Evolutionary conservation across 805 yeast species (phyloP).

Genomic region (Candida odintsovae): DNA sequence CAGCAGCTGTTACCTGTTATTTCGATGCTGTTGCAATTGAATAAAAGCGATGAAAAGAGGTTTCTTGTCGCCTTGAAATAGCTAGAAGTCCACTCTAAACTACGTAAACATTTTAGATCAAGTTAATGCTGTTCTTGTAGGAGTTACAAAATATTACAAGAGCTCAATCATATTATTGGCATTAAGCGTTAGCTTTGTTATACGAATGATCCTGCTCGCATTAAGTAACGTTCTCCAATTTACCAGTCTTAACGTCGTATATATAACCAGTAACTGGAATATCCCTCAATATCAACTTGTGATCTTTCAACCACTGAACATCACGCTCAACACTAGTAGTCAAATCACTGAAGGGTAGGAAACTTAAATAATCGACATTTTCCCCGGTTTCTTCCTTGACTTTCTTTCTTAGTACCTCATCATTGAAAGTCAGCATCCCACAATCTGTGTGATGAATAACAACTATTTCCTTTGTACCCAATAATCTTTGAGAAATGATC

Average conservation of each 20-base stretch:
- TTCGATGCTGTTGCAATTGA: conserved; percentile 64
- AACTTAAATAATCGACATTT: conserved; percentile 13
- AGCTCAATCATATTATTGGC: no score
- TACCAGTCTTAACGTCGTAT: conserved; percentile 33
- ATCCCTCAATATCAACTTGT: conserved; percentile 27
- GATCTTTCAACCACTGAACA: conserved; percentile 25
- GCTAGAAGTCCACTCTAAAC: not conserved
- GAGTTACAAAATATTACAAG: no score
- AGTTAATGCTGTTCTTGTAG: no score
- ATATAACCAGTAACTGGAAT: conserved; percentile 35
- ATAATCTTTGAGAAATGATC: conserved; percentile 34
- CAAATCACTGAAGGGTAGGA: conserved; percentile 32
- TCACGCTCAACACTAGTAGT: conserved; percentile 32
- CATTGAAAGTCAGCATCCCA: conserved; percentile 37
- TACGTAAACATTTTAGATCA: no score
- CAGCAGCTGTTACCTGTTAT: conserved; percentile 80
- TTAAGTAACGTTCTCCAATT: conserved; percentile 22
- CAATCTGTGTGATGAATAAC: conserved; percentile 38
- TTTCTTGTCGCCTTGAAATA: conserved; percentile 35
- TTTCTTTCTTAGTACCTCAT: conserved; percentile 26
- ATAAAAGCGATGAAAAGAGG: conserved; percentile 66
- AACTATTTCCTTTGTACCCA: conserved; percentile 35
- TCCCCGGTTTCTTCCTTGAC: conserved; percentile 28
- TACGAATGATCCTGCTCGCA: not conserved
- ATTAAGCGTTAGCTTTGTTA: not conserved